Conservation (phyloP, 2,329 filamentous ascomycete species). For the Paraphoma sp. region DNA sequence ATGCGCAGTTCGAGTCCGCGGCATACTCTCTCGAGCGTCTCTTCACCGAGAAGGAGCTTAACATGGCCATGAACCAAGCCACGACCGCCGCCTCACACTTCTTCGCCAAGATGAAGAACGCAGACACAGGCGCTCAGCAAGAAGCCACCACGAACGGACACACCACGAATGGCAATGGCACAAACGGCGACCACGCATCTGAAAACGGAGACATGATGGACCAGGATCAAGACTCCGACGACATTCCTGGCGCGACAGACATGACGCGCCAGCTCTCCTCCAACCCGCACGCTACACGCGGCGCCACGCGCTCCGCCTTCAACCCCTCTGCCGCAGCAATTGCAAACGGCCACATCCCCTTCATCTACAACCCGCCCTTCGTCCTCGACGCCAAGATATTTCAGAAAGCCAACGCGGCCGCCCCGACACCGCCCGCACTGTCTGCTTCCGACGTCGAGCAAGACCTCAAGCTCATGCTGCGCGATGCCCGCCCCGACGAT, state of each 20-base stretch:
- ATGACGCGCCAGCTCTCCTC: slow-evolving; percentile 68
- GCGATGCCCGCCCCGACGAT: slow-evolving; percentile 47
- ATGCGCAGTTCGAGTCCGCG: slow-evolving; percentile 64
- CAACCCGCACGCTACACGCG: slow-evolving; percentile 61
- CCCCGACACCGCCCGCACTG: slow-evolving; percentile 54
- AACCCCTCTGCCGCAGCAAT: slow-evolving; percentile 58
- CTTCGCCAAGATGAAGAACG: slow-evolving; percentile 62
- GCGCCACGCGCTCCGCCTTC: slow-evolving; percentile 61
- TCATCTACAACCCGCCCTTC: slow-evolving; percentile 51
- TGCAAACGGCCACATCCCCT: slow-evolving; percentile 50
- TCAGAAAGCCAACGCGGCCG: slow-evolving; percentile 55
- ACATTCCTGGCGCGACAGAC: slow-evolving; percentile 56
- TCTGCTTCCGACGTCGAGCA: slow-evolving; percentile 53
- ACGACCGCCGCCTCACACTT: slow-evolving; percentile 64
- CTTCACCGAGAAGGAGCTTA: slow-evolving; percentile 72
- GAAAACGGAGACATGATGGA: slow-evolving; percentile 48
- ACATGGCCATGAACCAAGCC: slow-evolving; percentile 66
- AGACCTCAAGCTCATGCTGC: slow-evolving; percentile 57
- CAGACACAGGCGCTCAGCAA: slow-evolving; percentile 30
- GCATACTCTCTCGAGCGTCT: slow-evolving; percentile 68
- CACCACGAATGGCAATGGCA: slow-evolving; percentile 38
- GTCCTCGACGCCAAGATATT: slow-evolving; percentile 55
- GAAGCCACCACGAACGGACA: slow-evolving; percentile 40
- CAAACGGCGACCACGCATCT: slow-evolving; percentile 45
- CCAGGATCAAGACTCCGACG: slow-evolving; percentile 45